Evolutionary conservation across 768 basidiomycete species (phyloP), one percentile per base, ranked within the genome.

Genomic region (Dentipellis sp.): DNA sequence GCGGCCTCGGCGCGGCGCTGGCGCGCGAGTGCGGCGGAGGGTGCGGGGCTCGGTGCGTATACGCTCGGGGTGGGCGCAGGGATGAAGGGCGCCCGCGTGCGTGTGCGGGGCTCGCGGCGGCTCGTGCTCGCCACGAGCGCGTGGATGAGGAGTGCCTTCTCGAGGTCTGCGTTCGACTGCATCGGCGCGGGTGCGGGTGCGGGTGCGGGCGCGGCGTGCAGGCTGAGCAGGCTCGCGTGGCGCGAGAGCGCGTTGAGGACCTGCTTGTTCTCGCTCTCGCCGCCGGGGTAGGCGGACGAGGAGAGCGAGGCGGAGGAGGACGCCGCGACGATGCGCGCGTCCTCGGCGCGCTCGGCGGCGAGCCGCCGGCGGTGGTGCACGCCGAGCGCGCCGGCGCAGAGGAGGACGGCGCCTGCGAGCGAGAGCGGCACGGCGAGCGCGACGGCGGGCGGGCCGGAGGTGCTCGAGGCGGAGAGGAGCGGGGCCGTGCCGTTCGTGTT

Each of bases 351-450:
- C 49, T 69, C 65, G 17, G 36, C 35, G 19, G 52, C 50, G 38
- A 67, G 68, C 55, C 64, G 54, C 48, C 66, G 61, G 34, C 66
- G 66, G 48, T 68, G 69, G 38, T 63, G 62, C 6, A 67, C 47
- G 45, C 55, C 58, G 35, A 70, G 57, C 3, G 60, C 60, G 37
- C 54, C 59, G 0, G 69, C 69, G 37, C 60, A 53, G 46, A 72
- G 53, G 49, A 71, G 50, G 53, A 71, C 65, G 10, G 60, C 56
- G 38, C 58, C 66, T 5, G 69, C 64, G 49, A 72, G 63, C 12
- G 68, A 61, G 45, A 72, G 67, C 1, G 71, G 71, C 17, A 72
- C 66, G 34, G 69, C 70, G 36, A 69, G 59, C 7, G 71, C 69
- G 1, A 69, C 70, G 37, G 60, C 56, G 9, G 71, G 67, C 2